Evolutionary conservation across 768 basidiomycete genomes (phyloP).

Genomic region (Lactarius psammicola): DNA sequence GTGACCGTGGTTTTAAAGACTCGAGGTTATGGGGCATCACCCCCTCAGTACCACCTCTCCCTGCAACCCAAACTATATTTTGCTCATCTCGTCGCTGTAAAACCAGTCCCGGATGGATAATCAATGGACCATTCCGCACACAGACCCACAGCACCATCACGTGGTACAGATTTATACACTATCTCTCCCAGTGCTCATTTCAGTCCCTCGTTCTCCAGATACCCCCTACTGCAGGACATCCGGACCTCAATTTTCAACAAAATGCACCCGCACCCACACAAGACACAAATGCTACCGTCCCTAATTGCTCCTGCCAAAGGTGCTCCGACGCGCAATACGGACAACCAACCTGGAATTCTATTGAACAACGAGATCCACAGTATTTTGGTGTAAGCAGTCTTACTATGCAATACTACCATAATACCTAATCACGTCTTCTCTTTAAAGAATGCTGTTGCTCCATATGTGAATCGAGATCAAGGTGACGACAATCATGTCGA

Average conservation of each 20-base stretch:
- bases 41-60: no score
- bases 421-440: not conserved
- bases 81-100: not conserved
- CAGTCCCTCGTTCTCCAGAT: not conserved
- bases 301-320: not conserved
- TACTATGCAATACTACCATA: not conserved
- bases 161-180: not conserved
- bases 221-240: not conserved
- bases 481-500: not conserved
- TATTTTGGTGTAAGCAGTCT: no score
- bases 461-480: no score
- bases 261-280: no score
- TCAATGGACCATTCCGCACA: not conserved
- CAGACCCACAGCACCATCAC: not conserved
- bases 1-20: no score
- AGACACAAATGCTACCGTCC: not conserved
- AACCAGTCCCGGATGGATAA: not conserved
- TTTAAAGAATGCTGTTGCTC: not conserved
- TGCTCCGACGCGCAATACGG: not conserved
- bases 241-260: not conserved
- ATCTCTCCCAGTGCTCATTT: not conserved
- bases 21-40: no score
- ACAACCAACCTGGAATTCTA: no score
- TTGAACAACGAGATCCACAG: no score
- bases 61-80: no score